Conservation (phyloP, 768 basidiomycete species). For the Rhodotorula kratochvilovae region DNA sequence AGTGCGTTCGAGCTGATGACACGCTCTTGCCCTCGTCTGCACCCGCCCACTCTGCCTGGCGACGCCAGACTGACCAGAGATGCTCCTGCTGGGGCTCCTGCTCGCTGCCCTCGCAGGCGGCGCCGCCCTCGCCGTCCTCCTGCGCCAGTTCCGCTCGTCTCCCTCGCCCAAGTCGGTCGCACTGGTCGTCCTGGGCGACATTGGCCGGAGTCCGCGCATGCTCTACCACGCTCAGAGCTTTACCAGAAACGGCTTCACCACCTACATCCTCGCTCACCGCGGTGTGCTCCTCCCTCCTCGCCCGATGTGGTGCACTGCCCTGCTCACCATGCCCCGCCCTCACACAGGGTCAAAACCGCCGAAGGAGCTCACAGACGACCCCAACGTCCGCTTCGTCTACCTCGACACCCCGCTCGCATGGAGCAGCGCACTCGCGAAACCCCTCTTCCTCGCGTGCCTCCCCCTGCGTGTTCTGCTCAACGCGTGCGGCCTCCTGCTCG, state of each 20-base stretch:
- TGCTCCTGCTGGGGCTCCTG: not conserved
- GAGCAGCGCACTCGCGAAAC: conserved; percentile 59
- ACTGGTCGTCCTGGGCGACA: conserved; percentile 88
- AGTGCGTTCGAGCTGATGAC: no score
- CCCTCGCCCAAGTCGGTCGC: conserved; percentile 57
- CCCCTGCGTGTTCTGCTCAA: conserved; percentile 77
- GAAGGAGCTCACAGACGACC: not conserved
- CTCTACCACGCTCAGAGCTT: conserved; percentile 98
- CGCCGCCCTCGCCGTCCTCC: not conserved
- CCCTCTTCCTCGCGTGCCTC: conserved; percentile 58
- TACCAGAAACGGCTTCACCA: conserved; percentile 69
- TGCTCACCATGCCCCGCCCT: no score
- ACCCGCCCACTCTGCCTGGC: no score
- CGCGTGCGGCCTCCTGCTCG: conserved; percentile 59
- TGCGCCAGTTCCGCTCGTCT: not conserved
- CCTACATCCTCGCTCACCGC: conserved; percentile 76
- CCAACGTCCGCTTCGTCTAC: conserved; percentile 57
- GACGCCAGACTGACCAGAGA: not conserved
- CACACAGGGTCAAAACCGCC: conserved; percentile 18
- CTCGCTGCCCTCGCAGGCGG: not conserved
- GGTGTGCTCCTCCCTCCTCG: conserved; percentile 52
- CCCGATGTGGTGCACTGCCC: not conserved
- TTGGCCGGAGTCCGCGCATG: conserved; percentile 93
- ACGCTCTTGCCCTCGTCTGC: no score
- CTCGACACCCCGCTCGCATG: conserved; percentile 57